A percentile compares a stretch with the other conserved stretches of the same genome.
phyloP scores from a whole-genome alignment of 129 eudicot species.

The Logfia minima region DNA sequence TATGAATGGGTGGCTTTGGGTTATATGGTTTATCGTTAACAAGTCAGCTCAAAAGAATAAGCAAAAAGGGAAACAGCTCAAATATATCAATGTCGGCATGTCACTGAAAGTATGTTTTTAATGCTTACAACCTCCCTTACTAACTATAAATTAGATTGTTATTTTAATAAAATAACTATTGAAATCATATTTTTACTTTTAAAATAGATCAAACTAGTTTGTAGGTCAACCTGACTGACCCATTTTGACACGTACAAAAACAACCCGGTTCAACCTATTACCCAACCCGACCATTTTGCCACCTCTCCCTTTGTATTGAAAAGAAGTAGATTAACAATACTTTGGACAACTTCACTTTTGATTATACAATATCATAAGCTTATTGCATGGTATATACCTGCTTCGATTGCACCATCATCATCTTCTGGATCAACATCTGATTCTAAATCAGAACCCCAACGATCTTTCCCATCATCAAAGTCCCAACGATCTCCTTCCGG shows the following conservation, averaged over 20 bases:
- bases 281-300: background rate
- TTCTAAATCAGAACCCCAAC: constrained; percentile 74
- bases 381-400: constrained; percentile 40
- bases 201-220: background rate
- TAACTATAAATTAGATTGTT: background rate
- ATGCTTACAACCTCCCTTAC: background rate
- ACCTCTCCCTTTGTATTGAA: background rate
- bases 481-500: constrained; percentile 95
- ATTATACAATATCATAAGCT: constrained; percentile 2
- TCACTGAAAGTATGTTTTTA: background rate
- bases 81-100: background rate
- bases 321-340: background rate
- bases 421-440: constrained; percentile 47
- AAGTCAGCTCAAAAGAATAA: background rate
- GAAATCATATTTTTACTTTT: background rate
- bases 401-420: constrained; percentile 44
- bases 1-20: background rate
- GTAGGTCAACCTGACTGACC: background rate
- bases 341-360: background rate
- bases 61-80: background rate
- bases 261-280: background rate
- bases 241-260: background rate
- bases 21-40: constrained; percentile 7
- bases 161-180: background rate
- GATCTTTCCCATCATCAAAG: constrained; percentile 84